These are phyloP conservation scores for Spergularia bocconei DNA, from an alignment of 148 eudicot species.

Conservation along the genomic window DNA sequence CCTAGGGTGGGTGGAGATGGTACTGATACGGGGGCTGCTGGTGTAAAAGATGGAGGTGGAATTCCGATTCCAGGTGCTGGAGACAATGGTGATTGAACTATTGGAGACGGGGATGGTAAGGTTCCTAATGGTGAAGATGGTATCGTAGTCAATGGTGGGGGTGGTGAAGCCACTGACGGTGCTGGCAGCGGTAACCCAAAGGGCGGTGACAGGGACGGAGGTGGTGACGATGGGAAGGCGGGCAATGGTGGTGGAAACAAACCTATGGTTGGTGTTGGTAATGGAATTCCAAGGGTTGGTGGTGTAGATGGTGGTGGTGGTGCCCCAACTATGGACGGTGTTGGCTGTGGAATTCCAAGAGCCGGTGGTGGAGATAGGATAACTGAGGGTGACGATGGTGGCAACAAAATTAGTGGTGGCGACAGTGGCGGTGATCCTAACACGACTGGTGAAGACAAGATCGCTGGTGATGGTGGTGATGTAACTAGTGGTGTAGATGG, in stretches of 20 bases:
- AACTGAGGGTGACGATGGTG: not conserved
- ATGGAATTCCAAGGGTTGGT: not conserved
- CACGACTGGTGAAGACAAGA: not conserved
- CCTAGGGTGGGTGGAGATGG: not conserved
- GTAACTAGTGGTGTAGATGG: not conserved
- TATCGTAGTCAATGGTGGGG: not conserved
- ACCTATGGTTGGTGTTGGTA: constrained; percentile 1
- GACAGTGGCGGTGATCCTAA: not conserved
- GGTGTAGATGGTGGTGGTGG: not conserved
- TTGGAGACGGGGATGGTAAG: too few species aligned
- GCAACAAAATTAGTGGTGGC: not conserved
- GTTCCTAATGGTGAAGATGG: not conserved
- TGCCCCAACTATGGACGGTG: not conserved
- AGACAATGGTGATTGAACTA: too few species aligned
- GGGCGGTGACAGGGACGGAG: too few species aligned
- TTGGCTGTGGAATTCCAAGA: constrained; percentile 13
- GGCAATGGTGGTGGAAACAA: not conserved
- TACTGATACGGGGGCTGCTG: too few species aligned
- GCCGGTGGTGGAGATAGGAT: not conserved
- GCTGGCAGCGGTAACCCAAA: not conserved
- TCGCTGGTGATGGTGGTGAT: not conserved
- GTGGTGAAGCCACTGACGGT: not conserved
- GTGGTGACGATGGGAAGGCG: not conserved
- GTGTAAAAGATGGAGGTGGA: too few species aligned
- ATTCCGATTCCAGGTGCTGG: too few species aligned